phyloP scores from a whole-genome alignment of 2,329 filamentous ascomycete genomes.

The Uncinocarpus reesii region DNA sequence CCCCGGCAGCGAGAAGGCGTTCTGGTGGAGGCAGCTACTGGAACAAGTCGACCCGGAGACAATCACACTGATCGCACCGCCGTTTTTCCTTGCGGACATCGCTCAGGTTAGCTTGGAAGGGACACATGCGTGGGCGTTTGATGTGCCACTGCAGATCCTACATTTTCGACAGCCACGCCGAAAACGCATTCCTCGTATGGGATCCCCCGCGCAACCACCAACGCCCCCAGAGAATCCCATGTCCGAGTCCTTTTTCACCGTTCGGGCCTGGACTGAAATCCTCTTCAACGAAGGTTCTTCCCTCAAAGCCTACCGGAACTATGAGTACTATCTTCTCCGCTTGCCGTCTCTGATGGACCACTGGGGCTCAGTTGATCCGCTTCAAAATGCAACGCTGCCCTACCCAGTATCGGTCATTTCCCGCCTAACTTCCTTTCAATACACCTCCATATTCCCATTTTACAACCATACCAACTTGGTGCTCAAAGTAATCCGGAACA shows the following conservation, averaged over 20 bases:
- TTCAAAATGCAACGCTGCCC: conserved; percentile 20
- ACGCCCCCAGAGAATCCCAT: too few relatives aligned
- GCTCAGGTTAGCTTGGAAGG: conserved; percentile 49
- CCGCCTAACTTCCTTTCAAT: conserved; percentile 38
- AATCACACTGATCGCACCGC: conserved; percentile 51
- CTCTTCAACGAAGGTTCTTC: conserved; percentile 67
- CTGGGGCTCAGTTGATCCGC: conserved; percentile 27
- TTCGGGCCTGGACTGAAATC: conserved; percentile 55
- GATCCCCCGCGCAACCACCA: not conserved
- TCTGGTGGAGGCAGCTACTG: conserved; percentile 50
- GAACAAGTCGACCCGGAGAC: conserved; percentile 43
- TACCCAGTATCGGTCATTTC: conserved; percentile 39
- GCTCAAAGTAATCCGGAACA: conserved; percentile 37
- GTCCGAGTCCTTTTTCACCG: conserved; percentile 41
- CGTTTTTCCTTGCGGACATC: conserved; percentile 51
- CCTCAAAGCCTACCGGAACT: conserved; percentile 57
- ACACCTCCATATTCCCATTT: conserved; percentile 59
- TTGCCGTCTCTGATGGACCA: conserved; percentile 52
- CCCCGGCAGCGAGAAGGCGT: conserved; percentile 27
- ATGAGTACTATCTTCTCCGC: conserved; percentile 58
- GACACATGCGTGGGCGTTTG: conserved; percentile 53
- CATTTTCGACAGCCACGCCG: conserved; percentile 27
- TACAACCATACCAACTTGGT: conserved; percentile 47
- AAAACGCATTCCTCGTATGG: not conserved
- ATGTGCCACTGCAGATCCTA: conserved; percentile 53